These are phyloP conservation scores for Colletotrichum brevisporum DNA, from an alignment of 2,329 filamentous ascomycete species.

Conservation along the genomic window DNA sequence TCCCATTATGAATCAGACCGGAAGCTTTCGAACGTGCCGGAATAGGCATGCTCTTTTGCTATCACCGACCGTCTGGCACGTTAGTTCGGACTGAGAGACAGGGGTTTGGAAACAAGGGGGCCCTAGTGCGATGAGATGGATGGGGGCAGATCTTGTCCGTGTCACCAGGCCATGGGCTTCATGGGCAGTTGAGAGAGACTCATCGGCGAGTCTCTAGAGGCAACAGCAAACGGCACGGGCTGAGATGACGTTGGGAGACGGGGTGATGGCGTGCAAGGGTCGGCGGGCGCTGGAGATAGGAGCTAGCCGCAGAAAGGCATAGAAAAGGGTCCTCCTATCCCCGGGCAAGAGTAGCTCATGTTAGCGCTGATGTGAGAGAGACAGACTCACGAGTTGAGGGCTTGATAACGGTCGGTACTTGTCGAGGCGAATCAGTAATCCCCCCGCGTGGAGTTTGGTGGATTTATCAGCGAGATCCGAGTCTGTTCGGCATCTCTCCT, in stretches of 20 bases:
- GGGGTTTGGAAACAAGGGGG: neutral
- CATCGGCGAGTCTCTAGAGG: neutral
- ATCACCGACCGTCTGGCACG: neutral
- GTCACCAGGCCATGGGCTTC: constrained; percentile 16
- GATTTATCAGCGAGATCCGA: constrained; percentile 37
- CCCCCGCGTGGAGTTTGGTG: constrained; percentile 1
- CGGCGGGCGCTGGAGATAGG: constrained; percentile 14
- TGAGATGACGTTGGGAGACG: constrained; percentile 26
- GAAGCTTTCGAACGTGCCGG: constrained; percentile 22
- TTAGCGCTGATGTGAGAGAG: neutral
- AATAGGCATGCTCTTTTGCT: constrained; percentile 2
- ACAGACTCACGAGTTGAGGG: neutral
- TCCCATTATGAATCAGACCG: constrained; percentile 32
- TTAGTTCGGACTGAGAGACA: no score
- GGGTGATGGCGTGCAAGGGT: constrained; percentile 21
- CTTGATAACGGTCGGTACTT: constrained; percentile 8
- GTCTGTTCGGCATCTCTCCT: neutral
- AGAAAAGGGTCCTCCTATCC: neutral
- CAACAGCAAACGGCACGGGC: neutral
- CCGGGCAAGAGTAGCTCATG: neutral
- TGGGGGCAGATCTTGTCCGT: constrained; percentile 25
- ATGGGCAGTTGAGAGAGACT: neutral
- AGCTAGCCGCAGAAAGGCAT: neutral
- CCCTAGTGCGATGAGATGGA: neutral
- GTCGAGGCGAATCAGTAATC: constrained; percentile 15